These are phyloP conservation scores for Centrapalus pauciflorus DNA, from an alignment of 129 eudicot genomes.

Conservation along the genomic window DNA sequence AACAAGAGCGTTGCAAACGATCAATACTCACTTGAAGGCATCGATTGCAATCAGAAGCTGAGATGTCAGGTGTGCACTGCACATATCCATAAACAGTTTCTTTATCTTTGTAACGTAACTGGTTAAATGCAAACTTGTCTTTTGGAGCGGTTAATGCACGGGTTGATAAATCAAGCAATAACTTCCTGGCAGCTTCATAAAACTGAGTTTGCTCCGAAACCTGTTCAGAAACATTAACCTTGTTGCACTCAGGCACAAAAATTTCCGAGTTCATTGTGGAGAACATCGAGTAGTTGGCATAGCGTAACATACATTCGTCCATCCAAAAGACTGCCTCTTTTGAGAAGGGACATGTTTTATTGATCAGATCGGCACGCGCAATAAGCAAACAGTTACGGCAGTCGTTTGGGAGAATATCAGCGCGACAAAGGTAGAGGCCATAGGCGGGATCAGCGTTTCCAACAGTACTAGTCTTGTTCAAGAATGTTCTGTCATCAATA, in stretches of 20 bases:
- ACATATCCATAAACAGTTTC: constrained; percentile 10
- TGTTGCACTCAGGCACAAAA: constrained; percentile 5
- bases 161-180: background rate
- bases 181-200: background rate
- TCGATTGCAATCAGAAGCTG: background rate
- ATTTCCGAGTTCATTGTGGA: background rate
- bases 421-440: constrained; percentile 26
- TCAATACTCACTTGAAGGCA: constrained; percentile 13
- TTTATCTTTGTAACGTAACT: background rate
- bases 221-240: background rate
- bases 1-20: background rate
- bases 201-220: background rate
- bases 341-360: background rate
- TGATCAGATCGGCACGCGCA: background rate
- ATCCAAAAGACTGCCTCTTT: constrained; percentile 13
- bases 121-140: background rate
- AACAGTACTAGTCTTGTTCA: background rate
- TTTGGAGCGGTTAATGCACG: background rate
- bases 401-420: constrained; percentile 14
- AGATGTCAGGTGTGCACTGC: constrained; percentile 10
- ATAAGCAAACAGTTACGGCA: constrained; percentile 16
- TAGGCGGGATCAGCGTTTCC: constrained; percentile 3
- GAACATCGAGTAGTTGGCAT: constrained; percentile 6
- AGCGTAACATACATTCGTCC: constrained; percentile 23
- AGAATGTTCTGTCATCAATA: background rate